Conservation (phyloP, 768 basidiomycete species). For the Suillus americanus region DNA sequence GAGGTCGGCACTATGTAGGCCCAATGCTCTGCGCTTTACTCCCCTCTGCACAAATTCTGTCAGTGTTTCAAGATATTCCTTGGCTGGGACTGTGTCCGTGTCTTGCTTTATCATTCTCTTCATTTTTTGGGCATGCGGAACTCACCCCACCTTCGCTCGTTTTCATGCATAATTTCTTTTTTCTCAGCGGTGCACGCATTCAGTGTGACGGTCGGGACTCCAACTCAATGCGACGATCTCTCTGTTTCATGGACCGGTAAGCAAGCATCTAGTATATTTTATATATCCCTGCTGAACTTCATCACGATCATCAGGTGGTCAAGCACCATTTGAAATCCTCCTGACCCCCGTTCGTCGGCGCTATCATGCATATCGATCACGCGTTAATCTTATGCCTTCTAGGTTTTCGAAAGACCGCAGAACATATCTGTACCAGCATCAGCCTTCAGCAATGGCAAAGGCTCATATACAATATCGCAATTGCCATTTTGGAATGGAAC, state of each 20-base stretch:
- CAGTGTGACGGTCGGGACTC: constrained; percentile 50
- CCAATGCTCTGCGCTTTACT: not conserved
- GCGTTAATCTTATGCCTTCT: constrained; percentile 13
- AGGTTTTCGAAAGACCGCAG: constrained; percentile 55
- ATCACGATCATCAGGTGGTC: constrained; percentile 45
- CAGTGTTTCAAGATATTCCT: constrained; percentile 10
- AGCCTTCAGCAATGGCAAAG: constrained; percentile 54
- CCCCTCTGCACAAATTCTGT: constrained; percentile 10
- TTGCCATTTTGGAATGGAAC: constrained; percentile 41
- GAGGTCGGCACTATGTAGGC: constrained; percentile 4
- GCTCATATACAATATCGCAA: constrained; percentile 46
- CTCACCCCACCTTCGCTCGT: constrained; percentile 21
- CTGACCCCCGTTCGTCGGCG: constrained; percentile 49
- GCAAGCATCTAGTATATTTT: constrained; percentile 12
- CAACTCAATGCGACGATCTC: constrained; percentile 65
- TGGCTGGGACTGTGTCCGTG: constrained; percentile 10
- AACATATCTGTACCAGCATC: constrained; percentile 55
- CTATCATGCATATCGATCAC: not conserved
- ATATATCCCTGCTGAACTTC: constrained; percentile 9
- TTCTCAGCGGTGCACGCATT: constrained; percentile 28
- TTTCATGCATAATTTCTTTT: constrained; percentile 22
- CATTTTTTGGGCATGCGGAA: constrained; percentile 27
- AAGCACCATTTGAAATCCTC: constrained; percentile 47
- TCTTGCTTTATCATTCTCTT: constrained; percentile 12
- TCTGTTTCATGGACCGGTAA: constrained; percentile 62